Evolutionary conservation across 169 alveolate genomes (phyloP).

Genomic region (Besnoitia besnoiti): DNA sequence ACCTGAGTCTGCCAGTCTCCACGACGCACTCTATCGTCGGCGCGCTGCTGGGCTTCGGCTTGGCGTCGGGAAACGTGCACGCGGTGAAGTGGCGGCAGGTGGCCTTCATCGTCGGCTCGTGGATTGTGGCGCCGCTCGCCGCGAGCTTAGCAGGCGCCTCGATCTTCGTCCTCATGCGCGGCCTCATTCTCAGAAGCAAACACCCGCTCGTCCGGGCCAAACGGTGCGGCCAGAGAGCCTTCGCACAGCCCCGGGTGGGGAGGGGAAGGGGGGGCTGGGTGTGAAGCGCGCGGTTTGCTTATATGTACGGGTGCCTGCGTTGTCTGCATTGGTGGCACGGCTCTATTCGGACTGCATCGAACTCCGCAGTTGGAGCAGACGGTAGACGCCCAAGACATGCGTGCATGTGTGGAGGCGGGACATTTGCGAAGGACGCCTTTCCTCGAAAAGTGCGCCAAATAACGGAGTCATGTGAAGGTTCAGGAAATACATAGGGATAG

Average conservation of each 20-base stretch:
- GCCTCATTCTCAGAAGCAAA: slow-evolving; percentile 60
- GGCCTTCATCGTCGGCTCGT: slow-evolving; percentile 77
- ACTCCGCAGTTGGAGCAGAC: too few species aligned
- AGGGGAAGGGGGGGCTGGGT: background rate
- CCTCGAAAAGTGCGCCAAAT: too few species aligned
- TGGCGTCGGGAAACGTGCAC: slow-evolving; percentile 79
- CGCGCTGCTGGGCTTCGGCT: slow-evolving; percentile 85
- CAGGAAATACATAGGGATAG: too few species aligned
- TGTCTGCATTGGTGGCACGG: background rate
- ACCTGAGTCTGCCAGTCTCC: slow-evolving; percentile 85
- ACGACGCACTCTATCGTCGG: slow-evolving; percentile 88
- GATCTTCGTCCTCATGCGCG: slow-evolving; percentile 59
- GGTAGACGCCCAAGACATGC: too few species aligned
- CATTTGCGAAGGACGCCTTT: too few species aligned
- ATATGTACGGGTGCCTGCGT: background rate
- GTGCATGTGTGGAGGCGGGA: too few species aligned
- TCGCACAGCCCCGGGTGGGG: too few species aligned
- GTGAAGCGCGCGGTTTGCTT: background rate
- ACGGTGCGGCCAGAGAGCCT: too few species aligned
- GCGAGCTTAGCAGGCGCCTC: slow-evolving; percentile 53
- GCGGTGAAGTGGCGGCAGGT: slow-evolving; percentile 82
- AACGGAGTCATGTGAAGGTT: too few species aligned
- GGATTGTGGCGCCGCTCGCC: slow-evolving; percentile 73
- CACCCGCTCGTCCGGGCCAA: slow-evolving; percentile 70
- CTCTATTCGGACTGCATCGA: too few species aligned